Conservation (phyloP, 2,329 filamentous ascomycete genomes). For the Dactylella cylindrospora region DNA sequence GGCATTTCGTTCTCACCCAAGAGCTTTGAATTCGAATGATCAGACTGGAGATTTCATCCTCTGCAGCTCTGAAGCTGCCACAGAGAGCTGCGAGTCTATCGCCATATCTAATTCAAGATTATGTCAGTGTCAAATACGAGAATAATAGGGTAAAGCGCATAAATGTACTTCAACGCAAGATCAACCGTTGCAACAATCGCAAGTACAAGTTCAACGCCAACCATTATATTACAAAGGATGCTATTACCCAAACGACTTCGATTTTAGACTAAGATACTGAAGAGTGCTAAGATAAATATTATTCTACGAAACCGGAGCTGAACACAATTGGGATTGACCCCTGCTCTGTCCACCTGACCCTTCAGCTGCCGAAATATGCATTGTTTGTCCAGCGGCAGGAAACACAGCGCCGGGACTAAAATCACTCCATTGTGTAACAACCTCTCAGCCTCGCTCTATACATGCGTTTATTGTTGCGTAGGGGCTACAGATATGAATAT, state of each 20-base stretch:
- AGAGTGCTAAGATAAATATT: neutral
- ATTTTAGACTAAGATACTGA: neutral
- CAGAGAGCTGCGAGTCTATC: conserved; percentile 37
- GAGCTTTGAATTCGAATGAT: conserved; percentile 44
- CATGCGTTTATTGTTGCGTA: no score
- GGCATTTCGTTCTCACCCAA: conserved; percentile 47
- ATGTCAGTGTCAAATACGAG: neutral
- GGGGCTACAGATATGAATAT: no score
- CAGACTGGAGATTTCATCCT: conserved; percentile 44
- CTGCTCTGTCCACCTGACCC: no score
- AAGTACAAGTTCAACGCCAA: conserved; percentile 28
- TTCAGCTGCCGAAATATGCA: neutral
- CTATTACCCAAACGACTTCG: neutral
- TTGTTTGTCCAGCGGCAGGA: conserved; percentile 10
- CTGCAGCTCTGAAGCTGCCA: conserved; percentile 43
- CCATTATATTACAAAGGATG: conserved; percentile 1
- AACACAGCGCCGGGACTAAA: neutral
- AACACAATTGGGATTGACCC: conserved; percentile 1
- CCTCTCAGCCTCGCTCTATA: neutral
- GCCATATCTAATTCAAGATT: conserved; percentile 44
- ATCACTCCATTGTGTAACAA: neutral
- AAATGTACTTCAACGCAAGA: conserved; percentile 41
- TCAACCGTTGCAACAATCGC: conserved; percentile 44
- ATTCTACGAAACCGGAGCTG: neutral
- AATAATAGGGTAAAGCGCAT: neutral